Base-by-base conservation (phyloP, 192 early-diverging fungal genomes). In the Linnemannia exigua region DNA sequence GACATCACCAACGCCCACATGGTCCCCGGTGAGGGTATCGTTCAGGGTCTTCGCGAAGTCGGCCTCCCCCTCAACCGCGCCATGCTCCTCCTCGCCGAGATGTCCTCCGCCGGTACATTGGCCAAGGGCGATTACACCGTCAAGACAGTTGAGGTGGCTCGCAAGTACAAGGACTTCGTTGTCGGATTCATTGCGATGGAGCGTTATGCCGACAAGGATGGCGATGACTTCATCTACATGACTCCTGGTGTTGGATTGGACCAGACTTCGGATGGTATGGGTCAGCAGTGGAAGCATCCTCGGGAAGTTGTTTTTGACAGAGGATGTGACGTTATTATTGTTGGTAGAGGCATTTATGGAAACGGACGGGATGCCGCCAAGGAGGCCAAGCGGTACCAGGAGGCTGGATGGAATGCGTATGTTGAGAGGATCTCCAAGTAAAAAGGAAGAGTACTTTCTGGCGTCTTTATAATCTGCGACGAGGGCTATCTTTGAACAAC, bases 351-450 rank as follows among this genome's bases (percentile, higher is more conserved):
- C 31, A 99, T 99, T 79, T 99, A 99, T 82, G 97, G 95, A 35
- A 91, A 93, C 11, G 95, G 93, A n/a, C 91, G 92, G 33, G 91
- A 97, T 84, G 76, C 93, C 1, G 89, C 88, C 25, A 75, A 72
- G 12, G 96, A 98, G 77, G 97, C 97, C 33, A 91, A 94, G 88
- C 90, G 92, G 75, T 99, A 99, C 87, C 92, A 93, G 72, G 92
- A 96, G 75, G 97, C 97, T 44, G 98, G 98, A n/a, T 99, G 98
- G 98, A 89, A 93, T 47, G 98, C 98, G 0, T 99, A 99, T 82
- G 87, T 96, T 83, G 92, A 87, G 75, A 80, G 82, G 37, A 79
- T 90, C 58, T 67, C 80, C 67, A 76, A 87, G 77, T 87, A 81
- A 63, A n/a, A 25, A 9, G 9, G 28, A 3, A 31, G 28, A 6